Conservation (phyloP, 106 monocot species). For the Alisma plantagoaquatica region DNA sequence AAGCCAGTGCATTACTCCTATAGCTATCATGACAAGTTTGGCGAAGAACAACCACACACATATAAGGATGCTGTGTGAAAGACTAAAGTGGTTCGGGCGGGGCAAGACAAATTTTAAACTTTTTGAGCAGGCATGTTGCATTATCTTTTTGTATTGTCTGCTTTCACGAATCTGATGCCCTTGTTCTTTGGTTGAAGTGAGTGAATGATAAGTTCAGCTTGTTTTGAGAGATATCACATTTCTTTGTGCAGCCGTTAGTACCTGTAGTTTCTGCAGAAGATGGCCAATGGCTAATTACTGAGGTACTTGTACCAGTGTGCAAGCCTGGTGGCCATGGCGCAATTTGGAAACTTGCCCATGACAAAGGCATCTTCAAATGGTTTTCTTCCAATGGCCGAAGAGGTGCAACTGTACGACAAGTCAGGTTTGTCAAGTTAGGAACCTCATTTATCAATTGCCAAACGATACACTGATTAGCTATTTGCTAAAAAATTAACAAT, state of each 20-base stretch:
- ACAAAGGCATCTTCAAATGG: constrained; percentile 89
- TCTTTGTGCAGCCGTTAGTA: constrained; percentile 68
- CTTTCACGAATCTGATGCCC: no score
- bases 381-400: constrained; percentile 69
- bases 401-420: constrained; percentile 95
- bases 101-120: constrained; percentile 56
- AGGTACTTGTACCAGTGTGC: constrained; percentile 47
- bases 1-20: constrained; percentile 80
- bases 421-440: constrained; percentile 47
- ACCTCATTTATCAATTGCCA: background rate
- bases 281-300: constrained; percentile 74
- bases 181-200: no score
- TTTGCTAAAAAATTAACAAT: background rate
- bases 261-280: constrained; percentile 79
- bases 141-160: background rate
- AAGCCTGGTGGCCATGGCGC: constrained; percentile 99
- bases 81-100: constrained; percentile 78
- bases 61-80: constrained; percentile 64
- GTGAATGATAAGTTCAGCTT: no score
- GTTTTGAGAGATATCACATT: no score
- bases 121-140: constrained; percentile 71
- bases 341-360: constrained; percentile 95
- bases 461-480: background rate
- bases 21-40: constrained; percentile 98
- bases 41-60: constrained; percentile 86